Conservation (phyloP, 1,284 basidiomycete genomes). For the Stygiomarasmius scandens region DNA sequence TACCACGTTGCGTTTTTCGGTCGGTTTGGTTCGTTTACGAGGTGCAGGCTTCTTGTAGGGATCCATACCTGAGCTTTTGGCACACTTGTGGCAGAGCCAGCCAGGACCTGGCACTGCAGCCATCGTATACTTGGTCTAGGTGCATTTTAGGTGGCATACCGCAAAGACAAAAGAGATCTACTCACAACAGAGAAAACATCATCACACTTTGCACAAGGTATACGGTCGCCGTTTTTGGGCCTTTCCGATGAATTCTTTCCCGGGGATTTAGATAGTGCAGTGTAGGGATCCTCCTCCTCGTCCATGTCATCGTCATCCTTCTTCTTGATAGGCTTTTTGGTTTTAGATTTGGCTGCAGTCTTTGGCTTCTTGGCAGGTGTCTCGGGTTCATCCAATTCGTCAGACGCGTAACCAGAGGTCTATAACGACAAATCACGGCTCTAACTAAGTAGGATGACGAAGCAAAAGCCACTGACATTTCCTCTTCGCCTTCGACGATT, state of each 20-base stretch:
- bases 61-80: conserved; percentile 73
- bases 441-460: not conserved
- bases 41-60: conserved; percentile 81
- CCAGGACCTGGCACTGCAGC: conserved; percentile 70
- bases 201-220: conserved; percentile 80
- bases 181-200: conserved; percentile 89
- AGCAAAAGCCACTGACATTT: not conserved
- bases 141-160: conserved; percentile 8
- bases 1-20: conserved; percentile 65
- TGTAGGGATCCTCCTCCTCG: conserved; percentile 57
- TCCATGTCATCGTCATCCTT: conserved; percentile 48
- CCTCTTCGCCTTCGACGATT: conserved; percentile 4
- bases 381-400: conserved; percentile 68
- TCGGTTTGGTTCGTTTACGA: conserved; percentile 61
- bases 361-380: conserved; percentile 36
- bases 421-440: conserved; percentile 26
- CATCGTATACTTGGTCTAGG: conserved; percentile 83
- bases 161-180: too few species aligned
- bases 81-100: conserved; percentile 81
- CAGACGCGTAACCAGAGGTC: conserved; percentile 64
- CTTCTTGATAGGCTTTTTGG: conserved; percentile 54
- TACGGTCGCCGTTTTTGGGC: conserved; percentile 80
- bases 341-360: conserved; percentile 46
- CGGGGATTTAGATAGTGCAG: conserved; percentile 58
- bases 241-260: conserved; percentile 50